phyloP scores from a whole-genome alignment of 2,329 filamentous ascomycete species.

The Aureobasidium sp. region DNA sequence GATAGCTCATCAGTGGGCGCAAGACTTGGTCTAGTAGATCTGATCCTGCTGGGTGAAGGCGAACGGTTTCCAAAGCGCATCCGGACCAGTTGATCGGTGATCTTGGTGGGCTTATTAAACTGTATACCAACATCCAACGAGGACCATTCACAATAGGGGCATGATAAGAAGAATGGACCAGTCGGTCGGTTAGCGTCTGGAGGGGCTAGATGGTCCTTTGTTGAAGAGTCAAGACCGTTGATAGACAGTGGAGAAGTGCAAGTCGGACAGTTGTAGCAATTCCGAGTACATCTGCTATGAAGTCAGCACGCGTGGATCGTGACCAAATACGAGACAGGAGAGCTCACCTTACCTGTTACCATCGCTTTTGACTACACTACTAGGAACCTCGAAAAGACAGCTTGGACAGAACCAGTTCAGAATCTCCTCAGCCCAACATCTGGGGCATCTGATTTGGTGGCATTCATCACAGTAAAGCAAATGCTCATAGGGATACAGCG shows the following conservation, averaged over 20 bases:
- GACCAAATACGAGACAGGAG: neutral
- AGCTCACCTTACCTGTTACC: constrained; percentile 65
- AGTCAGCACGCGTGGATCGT: constrained; percentile 12
- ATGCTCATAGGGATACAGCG: constrained; percentile 85
- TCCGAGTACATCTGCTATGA: constrained; percentile 57
- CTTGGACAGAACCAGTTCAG: constrained; percentile 92
- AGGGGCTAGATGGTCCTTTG: constrained; percentile 29
- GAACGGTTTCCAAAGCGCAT: constrained; percentile 20
- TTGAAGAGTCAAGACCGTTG: constrained; percentile 56
- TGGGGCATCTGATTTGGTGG: constrained; percentile 86
- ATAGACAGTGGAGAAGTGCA: constrained; percentile 76
- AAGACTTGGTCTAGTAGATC: neutral
- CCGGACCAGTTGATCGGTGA: constrained; percentile 57
- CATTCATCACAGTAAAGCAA: constrained; percentile 96
- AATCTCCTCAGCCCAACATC: constrained; percentile 88
- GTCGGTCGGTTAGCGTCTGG: constrained; percentile 16
- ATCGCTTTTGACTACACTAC: constrained; percentile 83
- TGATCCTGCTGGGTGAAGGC: constrained; percentile 1
- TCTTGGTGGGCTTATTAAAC: constrained; percentile 77
- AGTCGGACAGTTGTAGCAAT: constrained; percentile 89
- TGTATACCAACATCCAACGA: constrained; percentile 82
- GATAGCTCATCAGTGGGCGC: neutral
- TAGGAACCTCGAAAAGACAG: constrained; percentile 92
- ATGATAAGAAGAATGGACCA: constrained; percentile 52
- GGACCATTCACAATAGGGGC: constrained; percentile 88